phyloP scores from a whole-genome alignment of 371 early-diverging fungal species.

The Mucor plumbeus region DNA sequence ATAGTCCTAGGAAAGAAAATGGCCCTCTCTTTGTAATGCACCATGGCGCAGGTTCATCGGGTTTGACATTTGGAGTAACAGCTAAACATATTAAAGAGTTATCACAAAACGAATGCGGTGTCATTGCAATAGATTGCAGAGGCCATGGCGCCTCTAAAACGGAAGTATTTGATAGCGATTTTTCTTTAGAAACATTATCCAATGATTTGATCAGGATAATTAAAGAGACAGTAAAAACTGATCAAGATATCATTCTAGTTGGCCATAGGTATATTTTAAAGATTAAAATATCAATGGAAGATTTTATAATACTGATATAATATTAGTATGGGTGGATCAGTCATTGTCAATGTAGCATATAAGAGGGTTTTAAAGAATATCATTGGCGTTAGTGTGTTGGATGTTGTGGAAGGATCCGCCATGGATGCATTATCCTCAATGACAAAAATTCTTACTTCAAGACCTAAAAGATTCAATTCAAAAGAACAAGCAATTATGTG shows the following conservation, averaged over 20 bases:
- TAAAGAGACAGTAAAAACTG: constrained; percentile 30
- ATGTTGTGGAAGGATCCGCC: constrained; percentile 92
- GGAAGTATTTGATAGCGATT: constrained; percentile 57
- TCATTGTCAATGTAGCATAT: constrained; percentile 78
- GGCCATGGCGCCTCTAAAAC: constrained; percentile 79
- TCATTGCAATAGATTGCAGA: constrained; percentile 78
- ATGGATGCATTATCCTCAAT: constrained; percentile 79
- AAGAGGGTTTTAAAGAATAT: constrained; percentile 59
- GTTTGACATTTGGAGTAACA: constrained; percentile 76
- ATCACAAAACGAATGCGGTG: constrained; percentile 49
- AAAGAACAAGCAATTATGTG: constrained; percentile 74
- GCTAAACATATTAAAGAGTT: constrained; percentile 55
- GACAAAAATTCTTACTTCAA: constrained; percentile 58
- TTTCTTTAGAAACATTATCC: constrained; percentile 62
- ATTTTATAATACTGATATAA: not conserved
- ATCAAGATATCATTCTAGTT: constrained; percentile 70
- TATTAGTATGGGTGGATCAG: constrained; percentile 90
- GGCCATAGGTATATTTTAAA: constrained; percentile 73
- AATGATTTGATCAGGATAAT: constrained; percentile 65
- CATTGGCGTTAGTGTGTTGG: constrained; percentile 79
- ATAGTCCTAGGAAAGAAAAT: constrained; percentile 23
- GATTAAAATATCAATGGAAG: not conserved
- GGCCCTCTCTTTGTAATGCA: constrained; percentile 82
- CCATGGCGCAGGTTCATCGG: constrained; percentile 91
- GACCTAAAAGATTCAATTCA: constrained; percentile 68